These are phyloP conservation scores for Venturia effusa DNA, from an alignment of 2,329 filamentous ascomycete genomes.

Conservation along the genomic window DNA sequence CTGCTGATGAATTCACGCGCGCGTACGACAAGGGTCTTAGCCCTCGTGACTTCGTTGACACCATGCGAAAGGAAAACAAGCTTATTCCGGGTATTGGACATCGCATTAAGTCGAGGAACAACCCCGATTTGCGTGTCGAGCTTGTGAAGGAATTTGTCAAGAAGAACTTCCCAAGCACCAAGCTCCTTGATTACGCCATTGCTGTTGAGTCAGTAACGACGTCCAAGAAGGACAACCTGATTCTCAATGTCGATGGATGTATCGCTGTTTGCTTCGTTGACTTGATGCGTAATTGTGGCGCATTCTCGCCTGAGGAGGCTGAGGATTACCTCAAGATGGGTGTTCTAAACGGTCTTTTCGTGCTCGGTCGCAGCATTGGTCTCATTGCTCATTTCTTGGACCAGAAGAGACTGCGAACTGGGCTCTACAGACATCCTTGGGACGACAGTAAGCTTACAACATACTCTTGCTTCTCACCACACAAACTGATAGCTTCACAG, in stretches of 20 bases:
- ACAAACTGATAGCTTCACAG: not conserved
- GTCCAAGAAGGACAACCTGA: conserved; percentile 99
- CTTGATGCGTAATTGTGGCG: conserved; percentile 92
- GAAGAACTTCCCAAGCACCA: conserved; percentile 94
- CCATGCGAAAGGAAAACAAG: conserved; percentile 99
- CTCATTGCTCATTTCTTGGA: conserved; percentile 99
- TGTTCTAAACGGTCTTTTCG: conserved; percentile 98
- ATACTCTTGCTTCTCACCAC: not conserved
- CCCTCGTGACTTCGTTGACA: conserved; percentile 97
- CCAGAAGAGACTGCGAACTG: conserved; percentile 97
- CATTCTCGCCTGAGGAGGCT: conserved; percentile 90
- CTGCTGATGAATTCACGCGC: conserved; percentile 96
- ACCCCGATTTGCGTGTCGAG: conserved; percentile 98
- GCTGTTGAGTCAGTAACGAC: conserved; percentile 97
- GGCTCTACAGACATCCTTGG: conserved; percentile 62
- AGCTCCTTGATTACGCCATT: conserved; percentile 96
- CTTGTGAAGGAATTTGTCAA: conserved; percentile 98
- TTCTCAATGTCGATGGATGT: conserved; percentile 96
- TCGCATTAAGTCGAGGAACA: conserved; percentile 99
- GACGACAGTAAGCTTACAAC: conserved; percentile 4
- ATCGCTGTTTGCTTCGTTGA: conserved; percentile 99
- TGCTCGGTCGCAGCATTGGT: conserved; percentile 93
- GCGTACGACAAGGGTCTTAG: conserved; percentile 96
- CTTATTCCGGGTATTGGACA: conserved; percentile 98
- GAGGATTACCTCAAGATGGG: conserved; percentile 99